A percentile compares a stretch with the other conserved stretches of the same genome.
Conservation (phyloP, 2,329 filamentous ascomycete genomes). For the Cryphonectria radicalis region DNA sequence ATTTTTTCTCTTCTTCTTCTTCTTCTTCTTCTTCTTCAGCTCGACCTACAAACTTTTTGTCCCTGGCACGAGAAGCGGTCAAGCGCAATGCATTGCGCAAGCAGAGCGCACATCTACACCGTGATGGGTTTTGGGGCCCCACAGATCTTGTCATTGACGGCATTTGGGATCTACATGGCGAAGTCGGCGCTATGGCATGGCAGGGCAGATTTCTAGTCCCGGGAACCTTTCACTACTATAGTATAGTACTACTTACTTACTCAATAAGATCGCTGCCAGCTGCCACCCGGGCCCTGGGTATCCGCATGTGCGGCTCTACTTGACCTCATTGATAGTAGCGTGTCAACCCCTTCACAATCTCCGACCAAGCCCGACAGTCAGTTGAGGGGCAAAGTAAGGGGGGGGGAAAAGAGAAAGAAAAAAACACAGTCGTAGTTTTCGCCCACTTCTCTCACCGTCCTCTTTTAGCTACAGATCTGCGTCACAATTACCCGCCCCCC, state of each 20-base stretch:
- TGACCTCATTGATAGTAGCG: neutral
- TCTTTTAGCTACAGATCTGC: neutral
- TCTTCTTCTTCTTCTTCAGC: neutral
- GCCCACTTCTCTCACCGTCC: neutral
- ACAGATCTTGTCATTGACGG: neutral
- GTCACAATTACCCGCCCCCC: neutral
- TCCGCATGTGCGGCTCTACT: slow-evolving; percentile 3
- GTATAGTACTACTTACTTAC: neutral
- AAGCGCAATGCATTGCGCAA: neutral
- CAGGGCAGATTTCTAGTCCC: neutral
- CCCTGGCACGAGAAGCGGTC: neutral
- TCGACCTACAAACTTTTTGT: neutral
- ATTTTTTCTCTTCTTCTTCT: too few species aligned
- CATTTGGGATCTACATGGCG: slow-evolving; percentile 4
- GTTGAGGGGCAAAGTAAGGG: neutral
- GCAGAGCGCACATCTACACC: neutral
- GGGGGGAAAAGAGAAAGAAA: neutral
- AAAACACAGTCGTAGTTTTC: neutral
- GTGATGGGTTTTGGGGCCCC: neutral
- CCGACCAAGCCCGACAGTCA: neutral
- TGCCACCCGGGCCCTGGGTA: neutral
- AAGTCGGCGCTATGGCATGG: neutral
- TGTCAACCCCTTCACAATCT: neutral
- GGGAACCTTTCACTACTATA: neutral
- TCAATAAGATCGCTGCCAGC: neutral